phyloP scores from a whole-genome alignment of 2,329 filamentous ascomycete genomes.

The Fusarium sp. region DNA sequence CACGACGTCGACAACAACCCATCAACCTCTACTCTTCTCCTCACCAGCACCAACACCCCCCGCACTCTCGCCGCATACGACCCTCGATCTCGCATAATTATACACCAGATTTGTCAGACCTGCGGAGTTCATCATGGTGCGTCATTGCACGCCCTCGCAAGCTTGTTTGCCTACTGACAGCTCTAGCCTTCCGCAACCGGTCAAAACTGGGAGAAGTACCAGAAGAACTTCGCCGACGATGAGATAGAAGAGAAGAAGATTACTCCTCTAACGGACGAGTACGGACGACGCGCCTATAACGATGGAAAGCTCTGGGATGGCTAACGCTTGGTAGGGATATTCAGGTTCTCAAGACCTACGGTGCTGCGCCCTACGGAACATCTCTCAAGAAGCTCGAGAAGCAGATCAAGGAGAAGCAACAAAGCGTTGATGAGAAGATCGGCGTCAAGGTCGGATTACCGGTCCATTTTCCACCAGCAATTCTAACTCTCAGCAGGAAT shows the following conservation, averaged over 20 bases:
- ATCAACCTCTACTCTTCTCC: slow-evolving; percentile 17
- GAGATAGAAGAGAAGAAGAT: slow-evolving; percentile 99
- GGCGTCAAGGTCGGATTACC: slow-evolving; percentile 74
- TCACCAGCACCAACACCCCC: slow-evolving; percentile 6
- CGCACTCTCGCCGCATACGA: neutral
- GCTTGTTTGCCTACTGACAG: slow-evolving; percentile 39
- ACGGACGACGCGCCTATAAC: slow-evolving; percentile 52
- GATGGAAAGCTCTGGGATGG: slow-evolving; percentile 1
- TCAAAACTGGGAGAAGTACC: slow-evolving; percentile 97
- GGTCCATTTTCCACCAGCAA: neutral
- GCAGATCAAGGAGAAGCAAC: slow-evolving; percentile 99
- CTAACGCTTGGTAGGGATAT: slow-evolving; percentile 79
- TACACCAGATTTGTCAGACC: slow-evolving; percentile 26
- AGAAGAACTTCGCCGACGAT: slow-evolving; percentile 96
- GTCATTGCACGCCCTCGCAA: slow-evolving; percentile 32
- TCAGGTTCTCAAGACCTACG: slow-evolving; percentile 98
- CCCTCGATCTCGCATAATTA: neutral
- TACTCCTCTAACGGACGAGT: slow-evolving; percentile 96
- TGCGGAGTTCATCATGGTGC: slow-evolving; percentile 58
- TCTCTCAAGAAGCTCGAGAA: slow-evolving; percentile 98
- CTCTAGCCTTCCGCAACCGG: slow-evolving; percentile 92
- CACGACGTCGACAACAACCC: slow-evolving; percentile 37
- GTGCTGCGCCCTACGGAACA: slow-evolving; percentile 93
- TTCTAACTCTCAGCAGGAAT: slow-evolving; percentile 74
- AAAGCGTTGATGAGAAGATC: slow-evolving; percentile 98